Evolutionary conservation across 2,329 filamentous ascomycete species (phyloP), one percentile per base, ranked within the genome.

Genomic region (Mycosphaerelloides madeirae): DNA sequence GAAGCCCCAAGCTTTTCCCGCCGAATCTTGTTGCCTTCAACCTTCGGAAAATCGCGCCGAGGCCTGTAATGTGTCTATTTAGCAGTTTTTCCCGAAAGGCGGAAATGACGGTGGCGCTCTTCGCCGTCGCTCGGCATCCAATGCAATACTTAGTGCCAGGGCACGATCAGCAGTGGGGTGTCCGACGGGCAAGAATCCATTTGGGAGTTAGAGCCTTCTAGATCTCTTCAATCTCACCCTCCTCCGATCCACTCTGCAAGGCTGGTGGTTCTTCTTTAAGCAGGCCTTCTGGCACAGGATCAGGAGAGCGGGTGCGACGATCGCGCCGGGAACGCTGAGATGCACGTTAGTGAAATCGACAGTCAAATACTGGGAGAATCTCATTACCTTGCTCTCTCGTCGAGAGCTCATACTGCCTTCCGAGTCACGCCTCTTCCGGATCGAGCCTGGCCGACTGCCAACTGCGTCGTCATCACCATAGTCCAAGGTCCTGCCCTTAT

Each of bases 191-290:
- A 34, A 34, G 15, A 3, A 14, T 6, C 15, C 15, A 25, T 5
- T 25, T 25, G 22, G 22, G 22, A 25, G 5, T 35, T n/a, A n/a
- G n/a, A n/a, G n/a, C n/a, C 43, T 39, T 31, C 52, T 70, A 73
- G 47, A 72, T 67, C 73, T 97, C 90, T 68, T 95, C 93, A 58
- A 98, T 97, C 72, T 98, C 93, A 41, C 93, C 93, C 68, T 98
- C 93, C 70, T 98, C 93, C 62, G 90, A 96, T 41, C 93, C 93
- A 47, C 86, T 91, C 60, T 86, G 83, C 44, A 89, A 74, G 44
- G 75, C 72, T 40, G 80, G 73, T 14, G 53, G 41, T 53, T 85
- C 81, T 48, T 79, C 70, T 54, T 75, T 71, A 38, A 54, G 50
- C 44, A 58, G 38, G 32, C 44, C 46, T 25, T 50, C 36, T 22